phyloP scores from a whole-genome alignment of 1,284 basidiomycete genomes.

The Entoloma clypeatum region DNA sequence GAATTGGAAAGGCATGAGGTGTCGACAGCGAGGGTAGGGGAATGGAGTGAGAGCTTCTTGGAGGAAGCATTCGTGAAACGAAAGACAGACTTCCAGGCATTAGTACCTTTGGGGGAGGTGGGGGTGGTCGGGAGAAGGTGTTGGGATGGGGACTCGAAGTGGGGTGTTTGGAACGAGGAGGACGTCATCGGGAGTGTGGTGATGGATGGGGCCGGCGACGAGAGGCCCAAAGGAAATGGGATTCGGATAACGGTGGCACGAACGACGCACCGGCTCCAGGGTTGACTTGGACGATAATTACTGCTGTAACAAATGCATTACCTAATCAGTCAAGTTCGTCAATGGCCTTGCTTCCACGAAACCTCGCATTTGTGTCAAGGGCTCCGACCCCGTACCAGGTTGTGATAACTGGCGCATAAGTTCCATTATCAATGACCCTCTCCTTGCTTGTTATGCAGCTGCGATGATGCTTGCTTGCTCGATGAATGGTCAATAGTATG shows the following conservation, averaged over 20 bases:
- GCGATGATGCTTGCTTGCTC: no score
- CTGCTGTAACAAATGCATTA: no score
- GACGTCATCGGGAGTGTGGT: conserved; percentile 24
- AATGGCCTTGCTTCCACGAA: no score
- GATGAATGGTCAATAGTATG: no score
- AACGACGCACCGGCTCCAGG: no score
- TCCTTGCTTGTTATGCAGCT: no score
- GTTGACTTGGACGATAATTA: no score
- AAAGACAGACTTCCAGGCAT: conserved; percentile 59
- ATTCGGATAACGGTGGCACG: conserved; percentile 9
- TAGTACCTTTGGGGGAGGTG: conserved; percentile 29
- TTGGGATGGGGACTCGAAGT: conserved; percentile 18
- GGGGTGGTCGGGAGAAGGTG: conserved; percentile 18
- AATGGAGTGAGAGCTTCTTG: conserved; percentile 42
- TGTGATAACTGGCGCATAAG: no score
- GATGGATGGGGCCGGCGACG: conserved; percentile 11
- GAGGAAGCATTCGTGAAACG: conserved; percentile 49
- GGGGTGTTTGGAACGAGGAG: conserved; percentile 20
- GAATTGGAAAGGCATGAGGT: conserved; percentile 37
- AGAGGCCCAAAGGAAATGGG: conserved; percentile 8
- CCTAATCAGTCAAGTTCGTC: no score
- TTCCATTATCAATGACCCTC: no score
- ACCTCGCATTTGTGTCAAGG: no score
- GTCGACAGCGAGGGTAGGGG: conserved; percentile 32
- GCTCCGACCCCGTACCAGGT: no score